Base-by-base conservation (phyloP, 2,329 filamentous ascomycete species). In the Helicocarpus griseus region DNA sequence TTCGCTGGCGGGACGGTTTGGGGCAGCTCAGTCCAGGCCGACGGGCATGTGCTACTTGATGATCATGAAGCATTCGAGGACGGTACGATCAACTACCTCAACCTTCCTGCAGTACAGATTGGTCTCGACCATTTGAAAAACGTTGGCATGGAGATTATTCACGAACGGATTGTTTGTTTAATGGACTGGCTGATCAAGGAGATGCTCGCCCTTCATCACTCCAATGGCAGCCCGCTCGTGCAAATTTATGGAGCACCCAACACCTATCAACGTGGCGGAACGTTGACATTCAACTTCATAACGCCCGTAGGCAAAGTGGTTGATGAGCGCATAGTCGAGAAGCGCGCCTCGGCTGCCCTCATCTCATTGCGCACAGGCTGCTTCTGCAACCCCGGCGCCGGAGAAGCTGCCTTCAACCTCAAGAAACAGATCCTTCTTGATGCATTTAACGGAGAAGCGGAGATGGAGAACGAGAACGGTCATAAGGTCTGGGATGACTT, bases 1-100 rank as follows among this genome's bases (percentile, higher is more conserved):
- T 86, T 87, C 60, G 83, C 82, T 19, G 83, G 83, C 26, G 83
- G 83, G 8, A 86, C 83, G 1, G 78, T 82, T 35, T 54, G 53
- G 53, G 50, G 53, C 14, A 40, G 24, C 22, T 41, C 53, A 9
- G 53, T 54, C 24, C 46, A 53, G 38, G 50, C 53, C 17, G 47
- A 53, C 24, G 47, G 36, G 11, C 53, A 54, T 31, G 50, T 54
- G 24, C 50, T 52, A 11, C 26, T 52, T 13, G 41, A 31, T 2
- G 53, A 36, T 8, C 80, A 85, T 58, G 79, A 82, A 39, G 72
- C 74, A 1, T 72, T 86, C 6, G 83, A 87, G 61, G 83, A 87
- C 57, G 83, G 83, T 1, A 86, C 82, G 1, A 66, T 82, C 8
- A 79, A 82, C 1, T 83, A 83, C 57, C 82, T 83, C 61, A 81